A percentile compares a stretch with the other conserved stretches of the same genome.
Conservation (phyloP, 2,329 filamentous ascomycete species). For the Helminthosporium solani region DNA sequence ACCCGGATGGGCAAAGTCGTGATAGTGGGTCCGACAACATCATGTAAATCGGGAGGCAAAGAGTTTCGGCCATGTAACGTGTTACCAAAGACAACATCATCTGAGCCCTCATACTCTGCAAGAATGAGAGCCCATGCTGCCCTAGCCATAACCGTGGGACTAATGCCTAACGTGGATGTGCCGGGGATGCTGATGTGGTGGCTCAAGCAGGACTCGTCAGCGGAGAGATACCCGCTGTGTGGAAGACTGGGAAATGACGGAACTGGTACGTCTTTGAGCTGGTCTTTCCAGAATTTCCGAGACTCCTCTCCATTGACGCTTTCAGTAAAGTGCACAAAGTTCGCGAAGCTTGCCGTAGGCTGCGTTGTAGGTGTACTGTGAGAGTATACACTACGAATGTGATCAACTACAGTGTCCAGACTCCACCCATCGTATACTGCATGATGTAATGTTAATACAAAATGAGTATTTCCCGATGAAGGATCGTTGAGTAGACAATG, state of each 20-base stretch:
- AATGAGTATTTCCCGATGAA: no score
- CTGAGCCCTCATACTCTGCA: constrained; percentile 22
- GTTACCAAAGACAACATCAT: constrained; percentile 45
- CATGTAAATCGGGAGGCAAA: constrained; percentile 38
- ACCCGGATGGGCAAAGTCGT: constrained; percentile 34
- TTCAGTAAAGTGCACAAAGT: no score
- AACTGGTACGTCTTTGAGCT: no score
- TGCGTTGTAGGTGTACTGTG: background rate
- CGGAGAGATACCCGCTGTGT: no score
- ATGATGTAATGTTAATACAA: constrained; percentile 21
- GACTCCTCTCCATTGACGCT: no score
- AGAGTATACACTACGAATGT: background rate
- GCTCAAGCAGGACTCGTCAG: no score
- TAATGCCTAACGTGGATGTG: no score
- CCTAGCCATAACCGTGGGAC: constrained; percentile 7
- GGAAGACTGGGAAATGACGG: no score
- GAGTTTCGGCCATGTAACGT: constrained; percentile 40
- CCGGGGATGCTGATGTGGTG: no score
- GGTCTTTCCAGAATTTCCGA: no score
- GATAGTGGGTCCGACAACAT: constrained; percentile 46
- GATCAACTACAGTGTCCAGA: background rate
- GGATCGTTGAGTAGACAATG: no score
- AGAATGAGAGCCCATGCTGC: constrained; percentile 34
- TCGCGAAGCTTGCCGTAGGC: no score
- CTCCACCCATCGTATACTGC: constrained; percentile 25